Evolutionary conservation across 2,329 filamentous ascomycete species (phyloP).

Genomic region (Fusarium sp.): DNA sequence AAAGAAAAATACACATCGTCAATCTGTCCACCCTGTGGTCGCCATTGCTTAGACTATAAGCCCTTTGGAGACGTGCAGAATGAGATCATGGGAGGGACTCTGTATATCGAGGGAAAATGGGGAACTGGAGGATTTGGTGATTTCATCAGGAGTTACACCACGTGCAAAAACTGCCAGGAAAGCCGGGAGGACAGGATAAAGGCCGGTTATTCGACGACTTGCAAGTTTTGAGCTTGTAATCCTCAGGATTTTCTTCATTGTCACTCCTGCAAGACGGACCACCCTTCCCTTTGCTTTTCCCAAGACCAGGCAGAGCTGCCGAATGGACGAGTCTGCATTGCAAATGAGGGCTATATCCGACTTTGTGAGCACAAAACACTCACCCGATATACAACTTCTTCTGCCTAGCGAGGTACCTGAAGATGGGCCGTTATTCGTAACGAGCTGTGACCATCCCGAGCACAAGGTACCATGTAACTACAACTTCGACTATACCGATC

Average conservation of each 20-base stretch:
- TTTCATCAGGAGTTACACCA: background rate
- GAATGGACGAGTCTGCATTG: background rate
- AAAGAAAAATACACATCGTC: background rate
- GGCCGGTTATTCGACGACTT: background rate
- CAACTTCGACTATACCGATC: background rate
- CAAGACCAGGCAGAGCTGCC: background rate
- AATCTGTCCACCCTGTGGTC: accelerated
- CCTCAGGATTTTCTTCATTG: background rate
- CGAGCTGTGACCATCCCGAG: background rate
- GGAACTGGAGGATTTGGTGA: background rate
- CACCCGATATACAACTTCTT: background rate
- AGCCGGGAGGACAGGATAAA: background rate
- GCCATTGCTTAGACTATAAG: background rate
- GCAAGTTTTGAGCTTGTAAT: background rate
- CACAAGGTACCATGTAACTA: background rate
- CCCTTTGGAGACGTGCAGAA: too few species aligned
- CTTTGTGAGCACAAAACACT: background rate
- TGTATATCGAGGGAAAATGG: background rate
- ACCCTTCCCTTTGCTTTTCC: background rate
- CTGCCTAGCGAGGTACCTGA: background rate
- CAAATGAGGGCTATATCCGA: background rate
- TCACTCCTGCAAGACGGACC: background rate
- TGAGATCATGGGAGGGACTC: background rate
- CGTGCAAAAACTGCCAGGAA: background rate
- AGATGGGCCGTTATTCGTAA: background rate